Conservation (phyloP, 1,139 yeast genomes). For the Magnusiomyces sp. region DNA sequence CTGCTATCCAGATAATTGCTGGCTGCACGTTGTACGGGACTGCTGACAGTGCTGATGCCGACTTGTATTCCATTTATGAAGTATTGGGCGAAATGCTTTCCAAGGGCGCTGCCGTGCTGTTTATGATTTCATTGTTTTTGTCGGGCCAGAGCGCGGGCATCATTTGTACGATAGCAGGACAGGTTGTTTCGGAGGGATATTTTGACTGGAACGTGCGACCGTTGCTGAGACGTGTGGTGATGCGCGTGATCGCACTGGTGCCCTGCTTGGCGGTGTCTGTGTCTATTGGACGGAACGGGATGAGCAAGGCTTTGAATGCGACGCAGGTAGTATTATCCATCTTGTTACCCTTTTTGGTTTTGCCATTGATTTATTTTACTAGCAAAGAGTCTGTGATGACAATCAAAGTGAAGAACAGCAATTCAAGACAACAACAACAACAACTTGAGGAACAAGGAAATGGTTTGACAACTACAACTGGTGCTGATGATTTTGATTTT, state of each 20-base stretch:
- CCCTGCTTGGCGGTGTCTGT: constrained; percentile 81
- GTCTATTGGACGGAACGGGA: constrained; percentile 76
- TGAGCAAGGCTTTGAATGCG: constrained; percentile 67
- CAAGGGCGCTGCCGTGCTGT: constrained; percentile 85
- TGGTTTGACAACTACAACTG: no score
- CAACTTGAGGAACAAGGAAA: no score
- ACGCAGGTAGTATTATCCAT: constrained; percentile 71
- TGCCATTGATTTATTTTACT: constrained; percentile 72
- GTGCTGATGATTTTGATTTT: no score
- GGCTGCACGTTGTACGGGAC: constrained; percentile 70
- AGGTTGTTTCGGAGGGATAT: constrained; percentile 93
- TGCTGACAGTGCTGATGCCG: constrained; percentile 74
- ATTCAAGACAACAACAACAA: no score
- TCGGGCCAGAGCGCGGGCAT: constrained; percentile 98
- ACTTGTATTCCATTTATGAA: constrained; percentile 74
- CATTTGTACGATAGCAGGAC: constrained; percentile 94
- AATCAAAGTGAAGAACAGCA: no score
- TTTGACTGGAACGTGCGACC: constrained; percentile 80
- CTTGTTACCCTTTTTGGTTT: constrained; percentile 63
- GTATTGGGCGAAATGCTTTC: constrained; percentile 66
- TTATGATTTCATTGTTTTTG: constrained; percentile 83
- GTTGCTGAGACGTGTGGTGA: constrained; percentile 72
- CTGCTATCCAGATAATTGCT: constrained; percentile 76
- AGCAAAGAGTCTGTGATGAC: constrained; percentile 55
- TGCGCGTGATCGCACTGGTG: constrained; percentile 75